Conservation (phyloP, 257 asterid species). For the Gardenia jasminoides region DNA sequence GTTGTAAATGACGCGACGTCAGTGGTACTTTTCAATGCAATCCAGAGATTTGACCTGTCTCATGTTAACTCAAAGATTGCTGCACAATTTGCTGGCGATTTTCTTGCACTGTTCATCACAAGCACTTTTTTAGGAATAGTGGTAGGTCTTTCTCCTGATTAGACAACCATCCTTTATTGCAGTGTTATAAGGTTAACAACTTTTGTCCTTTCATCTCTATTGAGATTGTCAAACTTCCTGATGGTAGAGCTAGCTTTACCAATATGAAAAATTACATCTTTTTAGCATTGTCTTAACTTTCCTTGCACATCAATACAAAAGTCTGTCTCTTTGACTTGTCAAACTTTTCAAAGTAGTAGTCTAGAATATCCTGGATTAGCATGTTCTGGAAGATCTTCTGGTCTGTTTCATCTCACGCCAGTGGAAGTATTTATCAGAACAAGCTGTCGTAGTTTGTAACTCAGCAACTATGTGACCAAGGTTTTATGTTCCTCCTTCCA, state of each 20-base stretch:
- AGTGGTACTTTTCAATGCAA: constrained; percentile 92
- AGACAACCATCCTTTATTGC: not conserved
- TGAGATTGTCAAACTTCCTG: not conserved
- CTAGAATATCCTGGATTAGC: not conserved
- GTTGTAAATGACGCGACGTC: constrained; percentile 99
- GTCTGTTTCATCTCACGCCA: not conserved
- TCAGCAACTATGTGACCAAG: not conserved
- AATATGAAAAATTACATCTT: too few species aligned
- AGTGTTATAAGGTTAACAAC: not conserved
- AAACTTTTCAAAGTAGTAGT: not conserved
- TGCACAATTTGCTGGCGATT: constrained; percentile 66
- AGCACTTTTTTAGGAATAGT: constrained; percentile 79
- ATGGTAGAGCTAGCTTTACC: too few species aligned
- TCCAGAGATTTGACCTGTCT: constrained; percentile 86
- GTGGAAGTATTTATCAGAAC: not conserved
- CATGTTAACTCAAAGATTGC: constrained; percentile 52
- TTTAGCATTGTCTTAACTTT: not conserved
- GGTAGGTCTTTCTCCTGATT: constrained; percentile 45
- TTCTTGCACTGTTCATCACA: constrained; percentile 63
- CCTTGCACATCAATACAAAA: not conserved
- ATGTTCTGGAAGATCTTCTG: not conserved
- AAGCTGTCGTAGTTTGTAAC: too few species aligned
- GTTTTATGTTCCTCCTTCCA: not conserved
- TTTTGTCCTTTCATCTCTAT: not conserved
- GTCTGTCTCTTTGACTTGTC: not conserved